phyloP scores from a whole-genome alignment of 139 green algal species.

The Asterochloris sp. region DNA sequence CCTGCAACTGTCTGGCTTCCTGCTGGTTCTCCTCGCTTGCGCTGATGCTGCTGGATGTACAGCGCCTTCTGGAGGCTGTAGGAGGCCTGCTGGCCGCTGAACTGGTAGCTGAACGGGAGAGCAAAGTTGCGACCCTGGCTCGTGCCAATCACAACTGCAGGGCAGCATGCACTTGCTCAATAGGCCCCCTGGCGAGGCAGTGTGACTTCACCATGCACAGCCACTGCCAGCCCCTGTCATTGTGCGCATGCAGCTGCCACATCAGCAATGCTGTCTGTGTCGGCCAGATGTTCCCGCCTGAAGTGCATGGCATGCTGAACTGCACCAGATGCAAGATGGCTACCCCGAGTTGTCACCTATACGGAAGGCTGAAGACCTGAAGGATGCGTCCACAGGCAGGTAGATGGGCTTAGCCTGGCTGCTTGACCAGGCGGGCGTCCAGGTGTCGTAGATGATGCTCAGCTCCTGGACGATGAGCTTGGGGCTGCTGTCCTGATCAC shows the following conservation, averaged over 20 bases:
- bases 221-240: too few species aligned
- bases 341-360: not conserved
- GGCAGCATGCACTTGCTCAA: too few species aligned
- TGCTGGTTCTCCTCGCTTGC: not conserved
- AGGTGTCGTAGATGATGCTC: conserved; percentile 8
- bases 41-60: conserved; percentile 8
- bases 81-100: conserved; percentile 5
- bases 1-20: not conserved
- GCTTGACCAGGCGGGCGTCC: not conserved
- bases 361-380: not conserved
- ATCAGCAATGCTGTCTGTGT: too few species aligned
- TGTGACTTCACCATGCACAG: too few species aligned
- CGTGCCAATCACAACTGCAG: not conserved
- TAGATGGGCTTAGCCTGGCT: not conserved
- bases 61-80: not conserved
- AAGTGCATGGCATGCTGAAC: too few species aligned
- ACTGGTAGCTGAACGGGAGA: conserved; percentile 7
- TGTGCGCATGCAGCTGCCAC: too few species aligned
- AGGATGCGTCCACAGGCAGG: not conserved
- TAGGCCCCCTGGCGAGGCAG: too few species aligned
- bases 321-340: too few species aligned
- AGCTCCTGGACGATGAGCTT: conserved; percentile 3
- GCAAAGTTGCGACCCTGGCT: conserved; percentile 2
- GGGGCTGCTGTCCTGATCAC: not conserved
- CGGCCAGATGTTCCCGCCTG: too few species aligned